Evolutionary conservation across 1,284 basidiomycete species (phyloP).

Genomic region (Papiliotrema terrestris): DNA sequence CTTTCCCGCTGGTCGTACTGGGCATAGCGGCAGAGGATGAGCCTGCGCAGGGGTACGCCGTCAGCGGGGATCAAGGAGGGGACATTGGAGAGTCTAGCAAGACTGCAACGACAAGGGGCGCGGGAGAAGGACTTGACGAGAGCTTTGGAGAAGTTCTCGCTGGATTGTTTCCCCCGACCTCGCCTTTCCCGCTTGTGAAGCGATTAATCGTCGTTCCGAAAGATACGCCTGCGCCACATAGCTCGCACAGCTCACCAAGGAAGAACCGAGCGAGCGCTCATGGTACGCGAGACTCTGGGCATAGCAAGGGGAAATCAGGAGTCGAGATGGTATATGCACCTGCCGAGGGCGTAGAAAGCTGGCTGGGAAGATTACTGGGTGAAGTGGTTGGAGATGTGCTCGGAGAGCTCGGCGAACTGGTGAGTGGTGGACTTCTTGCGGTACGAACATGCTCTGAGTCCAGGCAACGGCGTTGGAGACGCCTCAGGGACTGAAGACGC

Average conservation of each 20-base stretch:
- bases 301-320: constrained; percentile 61
- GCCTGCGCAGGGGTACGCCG: constrained; percentile 16
- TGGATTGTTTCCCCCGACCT: constrained; percentile 55
- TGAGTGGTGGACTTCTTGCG: constrained; percentile 14
- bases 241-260: constrained; percentile 36
- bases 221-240: constrained; percentile 45
- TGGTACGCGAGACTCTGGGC: background rate
- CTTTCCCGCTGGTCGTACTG: constrained; percentile 42
- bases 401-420: constrained; percentile 71
- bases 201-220: constrained; percentile 54
- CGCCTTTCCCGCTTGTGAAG: constrained; percentile 67
- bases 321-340: constrained; percentile 50
- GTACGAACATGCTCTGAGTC: constrained; percentile 1
- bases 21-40: constrained; percentile 28
- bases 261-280: background rate
- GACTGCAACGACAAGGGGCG: background rate
- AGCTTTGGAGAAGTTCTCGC: constrained; percentile 36
- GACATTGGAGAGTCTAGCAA: background rate
- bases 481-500: constrained; percentile 42
- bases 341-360: constrained; percentile 44
- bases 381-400: constrained; percentile 80
- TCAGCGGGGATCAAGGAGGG: constrained; percentile 13
- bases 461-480: constrained; percentile 49
- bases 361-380: constrained; percentile 77
- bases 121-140: background rate